Evolutionary conservation across 306 rosid species (phyloP), one percentile per base, ranked within the genome.

Genomic region (Senna siamea): DNA sequence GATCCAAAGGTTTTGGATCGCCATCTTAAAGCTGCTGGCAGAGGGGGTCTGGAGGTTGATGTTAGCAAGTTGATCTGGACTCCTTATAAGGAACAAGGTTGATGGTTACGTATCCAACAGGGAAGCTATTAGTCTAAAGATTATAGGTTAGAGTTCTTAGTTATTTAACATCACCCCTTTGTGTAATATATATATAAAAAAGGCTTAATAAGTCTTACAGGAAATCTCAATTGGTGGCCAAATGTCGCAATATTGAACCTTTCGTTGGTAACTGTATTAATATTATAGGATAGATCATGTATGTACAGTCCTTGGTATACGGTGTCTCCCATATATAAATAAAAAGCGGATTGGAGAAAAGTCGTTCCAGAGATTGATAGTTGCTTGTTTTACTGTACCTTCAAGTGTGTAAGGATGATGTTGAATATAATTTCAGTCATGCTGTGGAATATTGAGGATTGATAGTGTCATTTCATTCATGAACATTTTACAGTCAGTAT

Each of bases 1-100:
- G 91, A 89, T 74, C 94, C 91, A 0, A 89, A 89, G 83, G 87
- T 89, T 62, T 73, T 86, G 69, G 91, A 89, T 73, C 91, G 91
- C 51, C 93, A 89, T 72, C 81, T 83, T 17, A 87, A 81, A 86
- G 87, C 89, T 11, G 91, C 88, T 5, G 88, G 89, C 1, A 89
- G 86, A 37, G 89, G 88, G 4, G 91, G 88, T 67, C 85, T 89
- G 11, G 89, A 87, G 56, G 88, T 87, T 11, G 89, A 89, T 66
- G 91, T 79, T 19, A 81, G 84, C 78, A 89, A 83, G 75, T 62
- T 87, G 84, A 87, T 89, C 47, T 87, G 89, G 89, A 89, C 91
- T 44, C 91, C 94, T 7, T 89, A 85, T 46, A 87, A 82, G 57
- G 94, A 89, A 18, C 91, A 89, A 70, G 81, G 89, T 32, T 89